Evolutionary conservation across 805 yeast genomes (phyloP), one percentile per base, ranked within the genome.

Genomic region (Kuraishia piskuri): DNA sequence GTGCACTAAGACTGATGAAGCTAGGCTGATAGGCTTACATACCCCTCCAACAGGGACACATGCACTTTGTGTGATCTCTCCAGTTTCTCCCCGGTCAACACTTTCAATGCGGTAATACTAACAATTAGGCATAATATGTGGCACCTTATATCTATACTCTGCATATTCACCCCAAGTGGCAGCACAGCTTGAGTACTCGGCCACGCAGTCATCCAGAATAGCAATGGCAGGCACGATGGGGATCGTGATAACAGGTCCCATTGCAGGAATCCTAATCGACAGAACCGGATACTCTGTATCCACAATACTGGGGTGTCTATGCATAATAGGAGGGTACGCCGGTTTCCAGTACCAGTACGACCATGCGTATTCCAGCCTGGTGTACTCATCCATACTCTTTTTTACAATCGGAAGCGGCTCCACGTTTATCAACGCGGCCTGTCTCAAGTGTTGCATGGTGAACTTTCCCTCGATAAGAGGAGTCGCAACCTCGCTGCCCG

Each of bases 141-240:
- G 95, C 1, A 88, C 94, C 1, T 70, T 86, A 60, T 88, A 88
- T 66, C 70, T 87, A 49, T 88, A 83, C 67, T 82, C 88, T 8
- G 88, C 89, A 0, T 88, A 82, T 64, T 84, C 90, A 44, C 92
- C 95, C 0, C 94, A 88, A 63, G 73, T 86, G 53, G 88, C 90
- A 1, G 66, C 66, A 25, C 73, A 74, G 51, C 73, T 88, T 52
- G 68, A 69, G 21, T 80, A 88, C 59, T 63, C 80, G 1, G 89
- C 88, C 2, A 74, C 88, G 0, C 77, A 84, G 52, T 73, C 87
- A 3, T 81, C 90, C 3, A 63, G 75, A 25, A 75, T 87, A 2
- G 91, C 90, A 2, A 76, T 86, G 61, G 64, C 77, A 7, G 95
- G 92, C 1, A 79, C 84, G 36, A 67, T 86, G 44, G 90, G 91